Conservation (phyloP, 805 yeast species). For the Yamadazyma nakazawae region DNA sequence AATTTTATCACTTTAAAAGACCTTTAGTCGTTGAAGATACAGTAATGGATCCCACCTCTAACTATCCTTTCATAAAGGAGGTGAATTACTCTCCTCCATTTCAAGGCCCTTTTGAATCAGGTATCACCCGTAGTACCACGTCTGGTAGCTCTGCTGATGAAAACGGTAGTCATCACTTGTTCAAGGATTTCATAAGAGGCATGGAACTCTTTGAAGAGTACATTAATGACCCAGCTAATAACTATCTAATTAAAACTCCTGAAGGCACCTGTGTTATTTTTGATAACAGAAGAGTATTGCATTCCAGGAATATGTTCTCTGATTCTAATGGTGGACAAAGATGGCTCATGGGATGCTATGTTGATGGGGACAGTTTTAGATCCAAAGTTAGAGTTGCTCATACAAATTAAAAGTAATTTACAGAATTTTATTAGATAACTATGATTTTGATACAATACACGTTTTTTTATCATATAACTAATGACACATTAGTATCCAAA, state of each 20-base stretch:
- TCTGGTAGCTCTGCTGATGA: conserved; percentile 26
- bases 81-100: conserved; percentile 80
- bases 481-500: conserved; percentile 5
- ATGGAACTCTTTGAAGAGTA: conserved; percentile 56
- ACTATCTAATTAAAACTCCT: conserved; percentile 49
- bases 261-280: conserved; percentile 65
- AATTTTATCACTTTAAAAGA: conserved; percentile 58
- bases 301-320: conserved; percentile 50
- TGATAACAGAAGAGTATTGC: conserved; percentile 68
- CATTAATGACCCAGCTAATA: conserved; percentile 51
- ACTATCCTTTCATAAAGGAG: conserved; percentile 41
- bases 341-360: conserved; percentile 74
- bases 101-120: conserved; percentile 72
- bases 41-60: conserved; percentile 14
- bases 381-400: conserved; percentile 48
- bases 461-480: not conserved
- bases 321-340: conserved; percentile 49
- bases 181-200: conserved; percentile 59
- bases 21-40: conserved; percentile 60
- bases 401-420: conserved; percentile 7
- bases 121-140: conserved; percentile 34
- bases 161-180: conserved; percentile 38
- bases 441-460: conserved; percentile 5
- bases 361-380: conserved; percentile 66
- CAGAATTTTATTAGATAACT: not conserved